phyloP scores from a whole-genome alignment of 176 grass and related monocot genomes.

The Triticum dicoccoides region DNA sequence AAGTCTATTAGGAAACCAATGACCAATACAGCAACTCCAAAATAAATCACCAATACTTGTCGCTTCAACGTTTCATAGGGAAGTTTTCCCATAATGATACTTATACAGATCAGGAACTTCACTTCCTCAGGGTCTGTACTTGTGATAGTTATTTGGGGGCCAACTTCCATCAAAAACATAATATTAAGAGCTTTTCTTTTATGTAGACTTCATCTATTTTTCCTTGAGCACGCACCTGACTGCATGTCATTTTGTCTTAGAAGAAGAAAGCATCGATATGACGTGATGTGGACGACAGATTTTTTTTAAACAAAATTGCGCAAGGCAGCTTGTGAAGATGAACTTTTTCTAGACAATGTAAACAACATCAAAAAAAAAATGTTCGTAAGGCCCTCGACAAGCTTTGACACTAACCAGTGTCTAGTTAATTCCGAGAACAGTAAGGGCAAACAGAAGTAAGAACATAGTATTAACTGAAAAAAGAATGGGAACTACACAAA shows the following conservation, averaged over 20 bases:
- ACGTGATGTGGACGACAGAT: background rate
- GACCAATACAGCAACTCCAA: background rate
- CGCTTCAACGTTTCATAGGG: background rate
- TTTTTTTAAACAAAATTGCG: background rate
- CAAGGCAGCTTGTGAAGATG: background rate
- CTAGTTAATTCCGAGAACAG: no score
- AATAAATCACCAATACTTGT: background rate
- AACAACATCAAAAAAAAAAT: background rate
- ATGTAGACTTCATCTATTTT: background rate
- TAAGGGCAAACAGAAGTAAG: background rate
- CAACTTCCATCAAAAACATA: background rate
- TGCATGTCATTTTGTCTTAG: background rate
- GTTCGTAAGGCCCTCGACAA: background rate
- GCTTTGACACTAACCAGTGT: background rate
- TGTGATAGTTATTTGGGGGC: background rate
- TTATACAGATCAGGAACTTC: background rate
- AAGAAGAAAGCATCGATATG: background rate
- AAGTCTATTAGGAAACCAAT: background rate
- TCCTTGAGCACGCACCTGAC: background rate
- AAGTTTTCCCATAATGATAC: background rate
- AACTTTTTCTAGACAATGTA: background rate
- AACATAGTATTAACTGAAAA: background rate
- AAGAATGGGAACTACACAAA: background rate
- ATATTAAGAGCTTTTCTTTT: background rate
- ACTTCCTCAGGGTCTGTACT: background rate